These are phyloP conservation scores for Aureoboletus auriporus DNA, from an alignment of 768 basidiomycete genomes.

Conservation along the genomic window DNA sequence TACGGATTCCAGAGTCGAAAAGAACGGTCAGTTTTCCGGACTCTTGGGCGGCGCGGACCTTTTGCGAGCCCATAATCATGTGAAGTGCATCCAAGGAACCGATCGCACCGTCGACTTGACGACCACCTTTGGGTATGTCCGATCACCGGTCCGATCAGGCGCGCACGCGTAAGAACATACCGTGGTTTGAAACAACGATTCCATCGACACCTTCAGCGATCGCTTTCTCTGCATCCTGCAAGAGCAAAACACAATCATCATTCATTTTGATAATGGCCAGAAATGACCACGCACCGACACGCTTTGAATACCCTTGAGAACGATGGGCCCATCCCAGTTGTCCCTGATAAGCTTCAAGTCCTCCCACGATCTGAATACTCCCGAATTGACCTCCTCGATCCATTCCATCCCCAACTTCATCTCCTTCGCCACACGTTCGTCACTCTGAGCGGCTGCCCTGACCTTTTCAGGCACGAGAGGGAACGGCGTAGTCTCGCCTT, in stretches of 20 bases:
- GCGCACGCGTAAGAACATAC: slow-evolving; percentile 2
- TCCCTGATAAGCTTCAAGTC: slow-evolving; percentile 63
- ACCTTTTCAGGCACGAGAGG: slow-evolving; percentile 55
- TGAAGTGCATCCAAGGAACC: slow-evolving; percentile 72
- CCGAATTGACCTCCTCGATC: slow-evolving; percentile 60
- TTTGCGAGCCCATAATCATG: slow-evolving; percentile 59
- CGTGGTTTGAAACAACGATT: slow-evolving; percentile 45
- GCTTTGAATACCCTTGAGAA: slow-evolving; percentile 75
- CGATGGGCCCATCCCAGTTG: slow-evolving; percentile 73
- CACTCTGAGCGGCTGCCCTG: slow-evolving; percentile 43
- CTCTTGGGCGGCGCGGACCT: slow-evolving; percentile 53
- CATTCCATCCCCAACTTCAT: slow-evolving; percentile 55
- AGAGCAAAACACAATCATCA: background rate
- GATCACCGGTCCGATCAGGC: background rate
- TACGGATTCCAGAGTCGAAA: slow-evolving; percentile 71
- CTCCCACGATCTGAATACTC: slow-evolving; percentile 64
- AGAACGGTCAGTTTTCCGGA: slow-evolving; percentile 65
- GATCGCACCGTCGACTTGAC: slow-evolving; percentile 78
- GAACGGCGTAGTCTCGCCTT: slow-evolving; percentile 41
- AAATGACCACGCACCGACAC: slow-evolving; percentile 41
- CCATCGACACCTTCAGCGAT: slow-evolving; percentile 41
- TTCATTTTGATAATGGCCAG: too few relatives aligned
- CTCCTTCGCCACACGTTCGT: slow-evolving; percentile 35
- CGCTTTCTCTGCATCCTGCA: slow-evolving; percentile 49
- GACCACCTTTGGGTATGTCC: slow-evolving; percentile 46